Percentiles rank a stretch among this genome's conserved stretches.
These are phyloP conservation scores for Phaeosphaeriaceae sp. DNA, from an alignment of 2,329 filamentous ascomycete genomes.

Conservation along the genomic window DNA sequence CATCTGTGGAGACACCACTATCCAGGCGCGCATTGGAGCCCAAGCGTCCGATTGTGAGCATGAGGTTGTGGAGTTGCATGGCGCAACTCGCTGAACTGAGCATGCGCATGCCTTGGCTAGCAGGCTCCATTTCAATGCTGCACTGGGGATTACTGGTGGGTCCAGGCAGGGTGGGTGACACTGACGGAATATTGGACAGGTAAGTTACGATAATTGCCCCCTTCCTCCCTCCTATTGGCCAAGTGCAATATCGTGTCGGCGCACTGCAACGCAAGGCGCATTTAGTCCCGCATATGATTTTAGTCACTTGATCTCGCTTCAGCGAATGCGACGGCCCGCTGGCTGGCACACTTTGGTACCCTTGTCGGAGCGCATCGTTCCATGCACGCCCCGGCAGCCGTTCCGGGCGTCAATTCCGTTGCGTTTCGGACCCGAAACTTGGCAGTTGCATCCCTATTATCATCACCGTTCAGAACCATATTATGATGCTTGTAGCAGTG, in stretches of 20 bases:
- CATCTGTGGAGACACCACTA: slow-evolving; percentile 36
- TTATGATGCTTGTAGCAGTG: slow-evolving; percentile 18
- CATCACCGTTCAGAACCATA: slow-evolving; percentile 20
- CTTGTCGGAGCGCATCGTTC: slow-evolving; percentile 41
- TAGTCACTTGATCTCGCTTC: slow-evolving; percentile 66
- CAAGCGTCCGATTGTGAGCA: slow-evolving; percentile 73
- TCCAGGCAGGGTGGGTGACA: slow-evolving; percentile 75
- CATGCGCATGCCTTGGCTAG: slow-evolving; percentile 88
- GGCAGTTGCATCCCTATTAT: slow-evolving; percentile 24
- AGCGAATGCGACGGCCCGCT: slow-evolving; percentile 49
- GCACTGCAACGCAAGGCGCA: slow-evolving; percentile 39
- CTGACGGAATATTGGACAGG: slow-evolving; percentile 86
- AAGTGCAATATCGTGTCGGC: slow-evolving; percentile 24
- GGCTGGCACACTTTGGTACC: slow-evolving; percentile 40
- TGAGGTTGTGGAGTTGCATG: slow-evolving; percentile 77
- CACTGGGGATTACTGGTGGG: slow-evolving; percentile 77
- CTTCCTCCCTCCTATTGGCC: slow-evolving; percentile 42
- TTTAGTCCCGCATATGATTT: slow-evolving; percentile 60
- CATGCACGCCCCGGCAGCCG: slow-evolving; percentile 45
- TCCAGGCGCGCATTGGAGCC: slow-evolving; percentile 38
- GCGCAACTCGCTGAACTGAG: slow-evolving; percentile 76
- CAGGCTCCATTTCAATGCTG: slow-evolving; percentile 74
- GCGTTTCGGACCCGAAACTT: slow-evolving; percentile 41
- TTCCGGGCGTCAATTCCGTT: slow-evolving; percentile 45
- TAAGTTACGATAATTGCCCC: slow-evolving; percentile 62